phyloP scores from a whole-genome alignment of 257 asterid genomes.

The Primulina huaijiensis region DNA sequence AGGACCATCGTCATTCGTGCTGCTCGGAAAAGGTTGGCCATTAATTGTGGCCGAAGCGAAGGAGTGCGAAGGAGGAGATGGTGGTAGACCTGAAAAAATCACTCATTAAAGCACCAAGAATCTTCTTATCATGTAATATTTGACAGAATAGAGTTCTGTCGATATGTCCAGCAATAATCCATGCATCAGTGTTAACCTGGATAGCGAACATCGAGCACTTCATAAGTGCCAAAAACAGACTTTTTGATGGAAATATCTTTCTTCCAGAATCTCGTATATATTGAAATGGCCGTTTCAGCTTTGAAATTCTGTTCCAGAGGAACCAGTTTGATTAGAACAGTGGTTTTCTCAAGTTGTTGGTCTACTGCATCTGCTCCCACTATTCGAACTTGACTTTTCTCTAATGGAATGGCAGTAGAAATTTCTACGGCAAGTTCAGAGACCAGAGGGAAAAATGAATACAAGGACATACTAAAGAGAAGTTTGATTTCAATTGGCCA shows the following conservation, averaged over 20 bases:
- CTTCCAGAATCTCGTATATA: conserved; percentile 76
- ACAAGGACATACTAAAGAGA: conserved; percentile 48
- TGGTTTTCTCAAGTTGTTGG: conserved; percentile 62
- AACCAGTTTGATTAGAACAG: conserved; percentile 65
- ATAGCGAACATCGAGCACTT: conserved; percentile 70
- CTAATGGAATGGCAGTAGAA: conserved; percentile 39
- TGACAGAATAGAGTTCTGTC: not conserved
- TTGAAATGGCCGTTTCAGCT: conserved; percentile 45
- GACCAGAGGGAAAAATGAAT: conserved; percentile 66
- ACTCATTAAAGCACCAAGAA: conserved; percentile 20
- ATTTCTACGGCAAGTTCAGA: conserved; percentile 64
- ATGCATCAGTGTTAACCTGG: conserved; percentile 52
- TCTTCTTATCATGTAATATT: not conserved
- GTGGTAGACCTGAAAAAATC: conserved; percentile 66
- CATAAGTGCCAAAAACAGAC: conserved; percentile 61
- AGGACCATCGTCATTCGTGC: conserved; percentile 39
- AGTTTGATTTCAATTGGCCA: conserved; percentile 69
- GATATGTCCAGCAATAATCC: not conserved
- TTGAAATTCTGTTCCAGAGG: conserved; percentile 54
- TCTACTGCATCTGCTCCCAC: conserved; percentile 86
- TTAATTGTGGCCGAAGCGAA: conserved; percentile 46
- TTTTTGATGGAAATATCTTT: conserved; percentile 43
- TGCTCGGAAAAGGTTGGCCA: conserved; percentile 42
- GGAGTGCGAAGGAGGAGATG: conserved; percentile 71
- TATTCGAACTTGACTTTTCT: conserved; percentile 73